Evolutionary conservation across 306 rosid species (phyloP), one percentile per base, ranked within the genome.

Genomic region (Vigna angularis): DNA sequence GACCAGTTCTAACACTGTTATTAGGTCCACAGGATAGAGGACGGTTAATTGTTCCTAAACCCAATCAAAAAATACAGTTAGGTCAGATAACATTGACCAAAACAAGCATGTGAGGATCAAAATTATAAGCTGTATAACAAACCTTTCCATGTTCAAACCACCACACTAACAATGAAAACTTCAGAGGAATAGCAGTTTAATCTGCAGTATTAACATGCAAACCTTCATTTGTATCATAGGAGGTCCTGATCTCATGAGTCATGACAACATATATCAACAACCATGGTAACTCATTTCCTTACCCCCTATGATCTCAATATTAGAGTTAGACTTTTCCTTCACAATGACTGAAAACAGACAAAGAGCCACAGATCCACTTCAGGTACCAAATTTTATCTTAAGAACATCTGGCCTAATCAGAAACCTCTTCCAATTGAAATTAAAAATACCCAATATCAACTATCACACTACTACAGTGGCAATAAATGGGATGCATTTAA

Each of bases 321-420:
- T 20, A 49, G 22, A 70, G 32, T 16, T 16, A 28, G 56, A 38
- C 13, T 45, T 67, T 66, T 66, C 52, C 15, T 68, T 13, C 40
- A 68, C 24, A 47, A 11, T 18, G 73, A 24, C 18, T 67, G 38
- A 45, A 13, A 67, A 66, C 45, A 16, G 16, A n/a, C 30, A 70
- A 45, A 50, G n/a, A 50, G 22, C 10, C 47, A 50, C 45, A 32
- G 24, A 17, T 30, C 62, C 45, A 71, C 55, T 14, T 18, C 3
- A 9, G 10, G 24, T 51, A 38, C 40, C 53, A 55, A 72, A 55
- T 26, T 13, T 72, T 20, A 36, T 71, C 49, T 1, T 32, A 20
- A 52, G 68, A 57, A 66, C 18, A 10, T 24, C 18, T n/a, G 13
- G 47, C 78, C 52, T 52, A 56, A 72, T 38, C 16, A 22, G 38